Evolutionary conservation across 345 rosid genomes (phyloP).

Genomic region (Eucalyptus rudis): DNA sequence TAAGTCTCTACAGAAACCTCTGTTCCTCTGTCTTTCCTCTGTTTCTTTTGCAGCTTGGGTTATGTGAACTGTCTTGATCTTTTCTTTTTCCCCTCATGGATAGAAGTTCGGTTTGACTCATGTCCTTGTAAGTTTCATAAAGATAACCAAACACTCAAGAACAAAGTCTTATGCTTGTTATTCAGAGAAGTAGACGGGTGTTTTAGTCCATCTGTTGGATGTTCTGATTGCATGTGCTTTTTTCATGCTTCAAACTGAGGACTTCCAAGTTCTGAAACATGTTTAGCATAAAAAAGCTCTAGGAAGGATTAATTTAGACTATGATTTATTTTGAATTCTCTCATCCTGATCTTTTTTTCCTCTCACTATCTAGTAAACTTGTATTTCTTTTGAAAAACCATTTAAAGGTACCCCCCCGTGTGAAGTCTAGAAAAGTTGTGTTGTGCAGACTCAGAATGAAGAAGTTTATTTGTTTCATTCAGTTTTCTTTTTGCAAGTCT

Average conservation of each 20-base stretch:
- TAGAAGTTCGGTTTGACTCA: neutral
- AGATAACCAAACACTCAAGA: neutral
- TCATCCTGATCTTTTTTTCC: neutral
- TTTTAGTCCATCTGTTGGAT: neutral
- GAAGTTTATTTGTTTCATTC: neutral
- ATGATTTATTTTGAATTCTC: neutral
- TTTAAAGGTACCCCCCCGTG: fast-evolving
- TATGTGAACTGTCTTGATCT: neutral
- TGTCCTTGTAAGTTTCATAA: neutral
- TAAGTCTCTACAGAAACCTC: neutral
- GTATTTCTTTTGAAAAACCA: neutral
- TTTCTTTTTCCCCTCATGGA: neutral
- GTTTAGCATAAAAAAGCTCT: neutral
- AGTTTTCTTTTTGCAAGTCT: neutral
- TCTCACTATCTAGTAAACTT: neutral
- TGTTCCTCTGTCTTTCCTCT: neutral
- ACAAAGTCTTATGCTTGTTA: neutral
- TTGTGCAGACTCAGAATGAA: neutral
- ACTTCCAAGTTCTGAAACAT: neutral
- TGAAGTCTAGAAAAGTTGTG: neutral
- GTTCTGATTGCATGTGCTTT: neutral
- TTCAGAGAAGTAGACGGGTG: neutral
- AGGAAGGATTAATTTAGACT: neutral
- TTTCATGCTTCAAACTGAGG: neutral
- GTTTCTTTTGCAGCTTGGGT: neutral